phyloP scores from a whole-genome alignment of 2,329 filamentous ascomycete species.

The Claviceps paspali region DNA sequence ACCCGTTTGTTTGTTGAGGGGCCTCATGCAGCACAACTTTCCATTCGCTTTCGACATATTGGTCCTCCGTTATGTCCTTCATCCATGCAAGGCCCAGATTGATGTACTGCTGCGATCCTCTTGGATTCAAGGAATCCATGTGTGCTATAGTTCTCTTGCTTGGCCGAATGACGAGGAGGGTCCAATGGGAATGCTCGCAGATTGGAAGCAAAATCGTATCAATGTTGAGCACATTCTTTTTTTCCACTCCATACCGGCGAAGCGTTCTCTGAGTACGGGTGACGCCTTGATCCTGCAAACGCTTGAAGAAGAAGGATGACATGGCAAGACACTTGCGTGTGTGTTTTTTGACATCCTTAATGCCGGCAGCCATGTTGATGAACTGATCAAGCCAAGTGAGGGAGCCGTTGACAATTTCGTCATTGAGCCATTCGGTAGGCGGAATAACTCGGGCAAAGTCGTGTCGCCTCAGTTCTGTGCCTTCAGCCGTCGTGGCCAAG shows the following conservation, averaged over 20 bases:
- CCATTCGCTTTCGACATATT: constrained; percentile 47
- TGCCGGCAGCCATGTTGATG: constrained; percentile 41
- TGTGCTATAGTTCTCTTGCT: constrained; percentile 45
- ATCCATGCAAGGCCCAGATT: constrained; percentile 38
- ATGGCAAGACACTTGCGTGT: constrained; percentile 46
- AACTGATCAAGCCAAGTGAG: constrained; percentile 44
- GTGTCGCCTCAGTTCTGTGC: constrained; percentile 32
- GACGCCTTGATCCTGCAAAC: constrained; percentile 32
- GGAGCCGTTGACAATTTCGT: constrained; percentile 57
- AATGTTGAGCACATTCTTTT: constrained; percentile 47
- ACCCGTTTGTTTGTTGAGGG: constrained; percentile 47
- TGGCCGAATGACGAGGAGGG: constrained; percentile 51
- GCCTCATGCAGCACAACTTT: constrained; percentile 31
- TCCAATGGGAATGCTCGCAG: constrained; percentile 53
- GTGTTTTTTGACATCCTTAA: constrained; percentile 27
- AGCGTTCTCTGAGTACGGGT: constrained; percentile 37
- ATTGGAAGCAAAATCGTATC: constrained; percentile 58
- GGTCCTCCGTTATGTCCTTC: constrained; percentile 34
- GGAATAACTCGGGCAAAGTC: constrained; percentile 50
- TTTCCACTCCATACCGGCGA: constrained; percentile 38
- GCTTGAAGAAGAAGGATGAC: constrained; percentile 51
- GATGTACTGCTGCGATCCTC: constrained; percentile 25
- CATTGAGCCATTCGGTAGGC: constrained; percentile 53
- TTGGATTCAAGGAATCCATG: constrained; percentile 46
- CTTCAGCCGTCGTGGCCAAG: constrained; percentile 32